phyloP scores from a whole-genome alignment of 2,329 filamentous ascomycete species.

The Pestalotiopsis sp. region DNA sequence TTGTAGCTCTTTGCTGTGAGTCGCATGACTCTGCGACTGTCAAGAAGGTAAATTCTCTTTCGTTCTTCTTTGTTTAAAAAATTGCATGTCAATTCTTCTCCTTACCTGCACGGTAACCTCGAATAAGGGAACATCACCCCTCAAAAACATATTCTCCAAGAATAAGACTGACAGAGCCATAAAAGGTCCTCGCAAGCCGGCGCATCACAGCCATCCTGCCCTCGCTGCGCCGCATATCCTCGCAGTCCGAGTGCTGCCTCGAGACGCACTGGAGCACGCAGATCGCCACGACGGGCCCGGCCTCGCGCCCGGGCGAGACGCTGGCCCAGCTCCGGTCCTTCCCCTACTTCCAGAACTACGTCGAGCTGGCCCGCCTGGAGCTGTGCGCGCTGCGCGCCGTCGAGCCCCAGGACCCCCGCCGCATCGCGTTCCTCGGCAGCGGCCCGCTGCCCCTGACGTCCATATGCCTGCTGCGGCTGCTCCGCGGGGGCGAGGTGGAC shows the following conservation, averaged over 20 bases:
- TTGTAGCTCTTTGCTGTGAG: slow-evolving; percentile 1
- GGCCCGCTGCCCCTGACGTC: slow-evolving; percentile 52
- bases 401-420: slow-evolving; percentile 27
- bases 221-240: slow-evolving; percentile 43
- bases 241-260: slow-evolving; percentile 44
- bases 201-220: slow-evolving; percentile 35
- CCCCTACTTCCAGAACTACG: slow-evolving; percentile 52
- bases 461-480: slow-evolving; percentile 41
- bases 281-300: slow-evolving; percentile 26
- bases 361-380: slow-evolving; percentile 49
- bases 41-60: background rate
- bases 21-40: slow-evolving; percentile 8
- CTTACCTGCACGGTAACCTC: background rate
- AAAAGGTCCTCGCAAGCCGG: slow-evolving; percentile 36
- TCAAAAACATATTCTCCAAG: too few relatives aligned
- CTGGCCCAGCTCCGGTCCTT: slow-evolving; percentile 38
- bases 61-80: background rate
- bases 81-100: background rate
- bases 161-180: background rate
- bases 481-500: slow-evolving; percentile 25
- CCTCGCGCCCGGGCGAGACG: slow-evolving; percentile 16
- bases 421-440: slow-evolving; percentile 51
- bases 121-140: too few relatives aligned
- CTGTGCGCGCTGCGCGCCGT: slow-evolving; percentile 42
- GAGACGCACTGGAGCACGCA: slow-evolving; percentile 45